A percentile compares a stretch with the other conserved stretches of the same genome.
Conservation (phyloP, 257 asterid species). For the Gynochthodes officinalis region DNA sequence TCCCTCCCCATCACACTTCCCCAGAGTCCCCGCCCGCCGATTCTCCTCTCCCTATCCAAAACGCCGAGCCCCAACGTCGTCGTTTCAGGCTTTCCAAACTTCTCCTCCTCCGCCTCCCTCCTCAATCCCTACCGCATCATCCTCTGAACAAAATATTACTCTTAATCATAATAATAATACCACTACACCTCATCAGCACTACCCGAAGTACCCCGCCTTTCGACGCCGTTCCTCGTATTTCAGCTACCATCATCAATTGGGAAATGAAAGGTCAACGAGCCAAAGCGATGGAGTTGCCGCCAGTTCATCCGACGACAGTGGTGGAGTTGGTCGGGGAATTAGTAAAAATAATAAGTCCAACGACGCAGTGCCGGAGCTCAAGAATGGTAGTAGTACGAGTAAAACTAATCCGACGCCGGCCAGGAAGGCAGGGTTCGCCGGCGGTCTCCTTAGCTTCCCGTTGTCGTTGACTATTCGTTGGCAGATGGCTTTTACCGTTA, state of each 20-base stretch:
- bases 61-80: slow-evolving; percentile 23
- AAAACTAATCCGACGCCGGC: slow-evolving; percentile 20
- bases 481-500: slow-evolving; percentile 41
- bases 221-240: slow-evolving; percentile 39
- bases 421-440: slow-evolving; percentile 16
- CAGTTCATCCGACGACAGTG: not conserved
- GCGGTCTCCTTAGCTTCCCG: not conserved
- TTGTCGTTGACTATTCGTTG: slow-evolving; percentile 37
- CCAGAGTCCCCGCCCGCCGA: slow-evolving; percentile 44
- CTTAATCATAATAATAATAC: not conserved
- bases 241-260: slow-evolving; percentile 5
- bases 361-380: slow-evolving; percentile 26
- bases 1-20: slow-evolving; percentile 35
- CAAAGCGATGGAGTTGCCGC: not conserved
- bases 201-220: slow-evolving; percentile 27
- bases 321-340: slow-evolving; percentile 16
- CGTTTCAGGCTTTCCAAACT: slow-evolving; percentile 21
- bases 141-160: not conserved
- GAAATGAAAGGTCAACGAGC: slow-evolving; percentile 40
- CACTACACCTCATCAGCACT: slow-evolving; percentile 7
- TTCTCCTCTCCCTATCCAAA: slow-evolving; percentile 56
- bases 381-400: slow-evolving; percentile 14
- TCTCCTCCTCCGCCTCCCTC: slow-evolving; percentile 8
- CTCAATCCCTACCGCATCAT: not conserved
- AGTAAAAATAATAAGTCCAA: slow-evolving; percentile 17